phyloP scores from a whole-genome alignment of 345 rosid species.

The Sisymbrium altissimum region DNA sequence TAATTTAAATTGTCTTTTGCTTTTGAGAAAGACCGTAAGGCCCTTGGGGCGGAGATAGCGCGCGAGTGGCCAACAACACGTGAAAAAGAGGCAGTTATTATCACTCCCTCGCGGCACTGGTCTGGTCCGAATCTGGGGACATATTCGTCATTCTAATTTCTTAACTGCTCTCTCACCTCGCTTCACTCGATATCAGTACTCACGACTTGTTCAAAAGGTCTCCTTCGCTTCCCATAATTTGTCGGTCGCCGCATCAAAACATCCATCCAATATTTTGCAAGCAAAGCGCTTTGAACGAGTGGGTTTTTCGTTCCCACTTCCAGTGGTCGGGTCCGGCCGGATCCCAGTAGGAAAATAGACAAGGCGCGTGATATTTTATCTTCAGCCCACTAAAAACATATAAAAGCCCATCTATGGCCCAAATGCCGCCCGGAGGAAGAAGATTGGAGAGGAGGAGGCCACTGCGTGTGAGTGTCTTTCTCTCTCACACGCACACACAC shows the following conservation, averaged over 20 bases:
- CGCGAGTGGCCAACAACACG: slow-evolving; percentile 29
- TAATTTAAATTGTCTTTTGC: not conserved
- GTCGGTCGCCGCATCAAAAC: no score
- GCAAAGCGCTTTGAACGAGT: no score
- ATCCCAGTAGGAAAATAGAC: no score
- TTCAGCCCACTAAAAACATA: not conserved
- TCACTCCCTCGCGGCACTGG: not conserved
- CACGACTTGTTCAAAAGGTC: no score
- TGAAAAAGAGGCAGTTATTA: not conserved
- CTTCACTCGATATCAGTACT: no score
- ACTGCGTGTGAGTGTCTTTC: no score
- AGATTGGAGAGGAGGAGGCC: not conserved
- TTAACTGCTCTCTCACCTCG: no score
- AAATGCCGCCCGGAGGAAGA: not conserved
- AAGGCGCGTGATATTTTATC: not conserved
- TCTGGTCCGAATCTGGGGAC: slow-evolving; percentile 6
- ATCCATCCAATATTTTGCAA: no score
- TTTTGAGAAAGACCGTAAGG: not conserved
- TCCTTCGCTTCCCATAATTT: no score
- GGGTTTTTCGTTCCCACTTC: no score
- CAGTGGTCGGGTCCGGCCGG: no score
- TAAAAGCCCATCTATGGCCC: not conserved
- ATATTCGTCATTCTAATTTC: not conserved
- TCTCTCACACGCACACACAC: no score
- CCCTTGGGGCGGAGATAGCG: slow-evolving; percentile 16